These are phyloP conservation scores for Russula ochroleuca DNA, from an alignment of 768 basidiomycete species.

Conservation along the genomic window DNA sequence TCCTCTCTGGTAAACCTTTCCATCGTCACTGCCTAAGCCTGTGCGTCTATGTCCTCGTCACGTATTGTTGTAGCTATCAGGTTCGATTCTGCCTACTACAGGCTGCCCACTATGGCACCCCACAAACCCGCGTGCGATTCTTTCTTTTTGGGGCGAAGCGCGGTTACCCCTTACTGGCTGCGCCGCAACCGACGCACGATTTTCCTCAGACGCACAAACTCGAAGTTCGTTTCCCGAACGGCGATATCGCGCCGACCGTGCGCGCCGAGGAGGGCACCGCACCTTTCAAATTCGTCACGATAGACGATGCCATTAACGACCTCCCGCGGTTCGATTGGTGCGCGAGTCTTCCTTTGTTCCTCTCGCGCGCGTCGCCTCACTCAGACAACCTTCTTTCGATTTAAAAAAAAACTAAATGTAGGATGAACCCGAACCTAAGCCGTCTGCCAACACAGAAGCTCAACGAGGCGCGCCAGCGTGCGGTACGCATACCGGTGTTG, in stretches of 20 bases:
- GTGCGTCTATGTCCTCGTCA: not conserved
- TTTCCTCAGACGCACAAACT: slow-evolving; percentile 41
- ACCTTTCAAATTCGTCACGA: slow-evolving; percentile 46
- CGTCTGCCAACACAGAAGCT: slow-evolving; percentile 33
- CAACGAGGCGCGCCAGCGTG: slow-evolving; percentile 13
- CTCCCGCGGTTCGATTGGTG: slow-evolving; percentile 73
- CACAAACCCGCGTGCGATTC: slow-evolving; percentile 45
- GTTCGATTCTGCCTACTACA: slow-evolving; percentile 42
- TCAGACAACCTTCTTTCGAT: not conserved
- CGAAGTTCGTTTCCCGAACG: slow-evolving; percentile 48
- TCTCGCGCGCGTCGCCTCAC: slow-evolving; percentile 1
- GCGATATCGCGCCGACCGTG: slow-evolving; percentile 42
- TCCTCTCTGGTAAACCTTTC: not conserved
- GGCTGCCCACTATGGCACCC: slow-evolving; percentile 47
- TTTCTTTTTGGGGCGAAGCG: slow-evolving; percentile 45
- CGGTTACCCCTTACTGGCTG: slow-evolving; percentile 36
- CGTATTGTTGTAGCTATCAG: slow-evolving; percentile 38
- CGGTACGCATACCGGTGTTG: slow-evolving; percentile 32
- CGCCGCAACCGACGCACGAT: slow-evolving; percentile 45
- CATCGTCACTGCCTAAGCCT: not conserved
- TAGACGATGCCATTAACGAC: slow-evolving; percentile 72
- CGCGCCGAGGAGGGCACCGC: slow-evolving; percentile 47
- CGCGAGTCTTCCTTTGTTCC: slow-evolving; percentile 24
- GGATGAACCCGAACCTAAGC: slow-evolving; percentile 26
- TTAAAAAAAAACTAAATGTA: not conserved